Percentiles rank a stretch among this genome's conserved stretches.
These are phyloP conservation scores for Ophiostoma sp. DNA, from an alignment of 2,329 filamentous ascomycete species.

Conservation along the genomic window DNA sequence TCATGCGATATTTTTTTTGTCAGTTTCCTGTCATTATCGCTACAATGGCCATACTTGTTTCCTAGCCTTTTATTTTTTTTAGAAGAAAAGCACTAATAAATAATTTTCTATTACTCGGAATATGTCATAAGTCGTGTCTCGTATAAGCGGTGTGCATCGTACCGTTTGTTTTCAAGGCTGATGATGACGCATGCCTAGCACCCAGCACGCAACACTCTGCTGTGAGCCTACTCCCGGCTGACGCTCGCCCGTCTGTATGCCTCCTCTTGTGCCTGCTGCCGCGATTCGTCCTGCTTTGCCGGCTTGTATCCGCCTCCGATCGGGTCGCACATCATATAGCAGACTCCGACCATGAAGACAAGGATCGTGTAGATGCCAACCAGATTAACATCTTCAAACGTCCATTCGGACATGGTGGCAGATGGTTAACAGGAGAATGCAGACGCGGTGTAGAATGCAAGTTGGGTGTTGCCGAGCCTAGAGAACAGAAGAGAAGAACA, in stretches of 20 bases:
- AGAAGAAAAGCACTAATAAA: background rate
- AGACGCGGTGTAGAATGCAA: background rate
- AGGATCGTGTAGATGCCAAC: constrained; percentile 25
- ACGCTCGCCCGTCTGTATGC: background rate
- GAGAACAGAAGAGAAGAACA: background rate
- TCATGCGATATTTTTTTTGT: background rate
- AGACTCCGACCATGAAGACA: constrained; percentile 24
- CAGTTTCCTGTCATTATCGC: background rate
- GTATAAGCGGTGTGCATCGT: background rate
- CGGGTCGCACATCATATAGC: constrained; percentile 26
- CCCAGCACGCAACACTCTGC: background rate
- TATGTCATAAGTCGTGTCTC: constrained; percentile 9
- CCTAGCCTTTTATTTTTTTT: background rate
- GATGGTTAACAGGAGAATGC: background rate
- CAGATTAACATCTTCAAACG: constrained; percentile 19
- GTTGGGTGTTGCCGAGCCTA: background rate
- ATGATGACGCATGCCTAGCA: background rate
- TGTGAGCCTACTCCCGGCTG: background rate
- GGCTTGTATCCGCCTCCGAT: constrained; percentile 21
- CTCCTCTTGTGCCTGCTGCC: constrained; percentile 16
- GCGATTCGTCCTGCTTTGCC: constrained; percentile 1
- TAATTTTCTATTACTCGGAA: background rate
- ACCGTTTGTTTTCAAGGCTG: background rate
- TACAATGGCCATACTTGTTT: background rate
- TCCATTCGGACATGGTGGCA: constrained; percentile 11